phyloP scores from a whole-genome alignment of 176 grass and related monocot genomes.

The Alloteropsis semialata region DNA sequence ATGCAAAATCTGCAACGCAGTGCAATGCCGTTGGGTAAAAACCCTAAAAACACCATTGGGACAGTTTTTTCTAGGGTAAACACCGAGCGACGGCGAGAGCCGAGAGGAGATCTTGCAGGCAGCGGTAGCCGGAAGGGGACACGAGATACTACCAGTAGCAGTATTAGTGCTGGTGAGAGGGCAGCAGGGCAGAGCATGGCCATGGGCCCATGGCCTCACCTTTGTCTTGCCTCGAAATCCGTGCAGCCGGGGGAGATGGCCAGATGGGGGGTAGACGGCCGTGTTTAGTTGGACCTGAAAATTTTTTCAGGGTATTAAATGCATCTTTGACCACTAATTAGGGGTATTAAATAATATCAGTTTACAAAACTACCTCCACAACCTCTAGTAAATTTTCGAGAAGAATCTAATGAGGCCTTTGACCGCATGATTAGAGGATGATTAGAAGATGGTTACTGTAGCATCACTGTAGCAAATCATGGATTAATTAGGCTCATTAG shows the following conservation, averaged over 20 bases:
- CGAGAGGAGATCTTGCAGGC: constrained; percentile 21
- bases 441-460: too few species aligned
- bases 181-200: constrained; percentile 9
- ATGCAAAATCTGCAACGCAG: background rate
- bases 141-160: constrained; percentile 30
- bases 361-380: too few species aligned
- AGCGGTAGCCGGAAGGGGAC: constrained; percentile 52
- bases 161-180: constrained; percentile 26
- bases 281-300: too few species aligned
- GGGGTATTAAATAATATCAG: too few species aligned
- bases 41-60: constrained; percentile 13
- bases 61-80: background rate
- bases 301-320: too few species aligned
- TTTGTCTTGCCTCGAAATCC: constrained; percentile 21
- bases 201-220: constrained; percentile 23
- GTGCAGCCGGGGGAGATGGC: background rate
- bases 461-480: too few species aligned
- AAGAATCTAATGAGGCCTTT: too few species aligned
- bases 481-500: too few species aligned
- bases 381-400: too few species aligned
- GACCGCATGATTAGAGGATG: too few species aligned
- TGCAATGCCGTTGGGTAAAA: constrained; percentile 11
- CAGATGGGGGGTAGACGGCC: constrained; percentile 28
- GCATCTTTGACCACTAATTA: too few species aligned
- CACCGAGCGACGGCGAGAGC: background rate